These are phyloP conservation scores for Thielaviopsis musarum DNA, from an alignment of 2,329 filamentous ascomycete genomes.

Conservation along the genomic window DNA sequence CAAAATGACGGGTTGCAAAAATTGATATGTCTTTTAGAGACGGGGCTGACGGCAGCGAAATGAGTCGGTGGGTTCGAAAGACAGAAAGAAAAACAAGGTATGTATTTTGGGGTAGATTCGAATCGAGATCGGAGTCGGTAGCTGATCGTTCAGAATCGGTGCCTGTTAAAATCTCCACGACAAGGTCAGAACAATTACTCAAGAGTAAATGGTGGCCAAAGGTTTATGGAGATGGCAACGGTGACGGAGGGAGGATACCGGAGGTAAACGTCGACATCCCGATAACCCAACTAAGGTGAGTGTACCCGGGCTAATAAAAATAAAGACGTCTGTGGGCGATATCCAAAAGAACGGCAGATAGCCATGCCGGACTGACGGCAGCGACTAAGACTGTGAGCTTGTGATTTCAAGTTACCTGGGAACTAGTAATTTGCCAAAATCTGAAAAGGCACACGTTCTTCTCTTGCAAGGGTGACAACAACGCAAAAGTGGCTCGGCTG, in stretches of 20 bases:
- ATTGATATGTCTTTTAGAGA: too few species aligned
- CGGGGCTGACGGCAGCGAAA: too few species aligned
- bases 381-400: background rate
- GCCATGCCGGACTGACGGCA: background rate
- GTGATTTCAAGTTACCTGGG: background rate
- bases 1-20: too few species aligned
- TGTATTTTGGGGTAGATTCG: background rate
- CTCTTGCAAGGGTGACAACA: background rate
- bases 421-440: background rate
- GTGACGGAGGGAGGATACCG: background rate
- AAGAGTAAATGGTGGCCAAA: background rate
- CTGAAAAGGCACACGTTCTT: background rate
- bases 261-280: background rate
- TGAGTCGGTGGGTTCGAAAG: too few species aligned
- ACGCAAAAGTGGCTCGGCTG: background rate
- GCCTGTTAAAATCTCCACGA: background rate
- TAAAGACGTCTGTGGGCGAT: background rate
- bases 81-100: background rate
- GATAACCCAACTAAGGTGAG: too few species aligned
- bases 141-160: background rate
- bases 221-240: background rate
- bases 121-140: background rate
- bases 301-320: background rate
- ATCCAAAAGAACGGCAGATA: background rate
- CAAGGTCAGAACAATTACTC: background rate